Base-by-base conservation (phyloP, 2,329 filamentous ascomycete genomes). In the Didymosphaeria variabile region DNA sequence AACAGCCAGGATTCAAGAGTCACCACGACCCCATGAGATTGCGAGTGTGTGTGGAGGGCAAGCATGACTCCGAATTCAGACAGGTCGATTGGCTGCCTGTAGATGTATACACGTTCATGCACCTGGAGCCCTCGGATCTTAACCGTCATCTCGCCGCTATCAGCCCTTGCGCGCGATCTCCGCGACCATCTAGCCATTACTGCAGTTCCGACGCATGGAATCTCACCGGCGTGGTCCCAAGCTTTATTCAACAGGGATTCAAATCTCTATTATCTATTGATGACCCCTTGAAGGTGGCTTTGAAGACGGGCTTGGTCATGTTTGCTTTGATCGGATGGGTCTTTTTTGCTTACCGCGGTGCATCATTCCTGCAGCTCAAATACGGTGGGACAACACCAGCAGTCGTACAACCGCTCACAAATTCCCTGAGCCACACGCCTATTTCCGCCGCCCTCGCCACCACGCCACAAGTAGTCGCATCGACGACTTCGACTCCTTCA, bases 61-160 rank as follows among this genome's bases (percentile, higher is more conserved):
- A 72, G 19, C 53, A 67, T 40, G 50, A 62, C n/a, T 44, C 62
- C 13, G 58, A 65, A n/a, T 77, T 67, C 51, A 60, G 69, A 29
- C 42, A 72, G 17, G 65, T 73, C 50, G 74, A 77, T 55, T 66
- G 68, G 31, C 67, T 78, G 40, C 77, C 75, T 13, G 65, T 78
- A 42, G 73, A 77, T 45, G 61, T 74, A 34, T 74, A 69, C 58
- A 70, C 64, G 19, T 77, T 79, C 57, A 65, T 70, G 21, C 66
- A 70, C 15, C 68, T 79, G 29, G 73, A 78, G 21, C 70, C 77
- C 21, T 68, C 62, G n/a, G 72, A 78, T 53, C 59, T 79, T 45
- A 79, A 78, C 42, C 74, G 77, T n/a, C 77, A 79, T 59, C 59
- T 79, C 38, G 74, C 75, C 38, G 64, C 66, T 23, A 72, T 79